A percentile compares a stretch with the other conserved stretches of the same genome.
Conservation (phyloP, 495 filamentous ascomycete genomes). For the Trichoderma reesei region DNA sequence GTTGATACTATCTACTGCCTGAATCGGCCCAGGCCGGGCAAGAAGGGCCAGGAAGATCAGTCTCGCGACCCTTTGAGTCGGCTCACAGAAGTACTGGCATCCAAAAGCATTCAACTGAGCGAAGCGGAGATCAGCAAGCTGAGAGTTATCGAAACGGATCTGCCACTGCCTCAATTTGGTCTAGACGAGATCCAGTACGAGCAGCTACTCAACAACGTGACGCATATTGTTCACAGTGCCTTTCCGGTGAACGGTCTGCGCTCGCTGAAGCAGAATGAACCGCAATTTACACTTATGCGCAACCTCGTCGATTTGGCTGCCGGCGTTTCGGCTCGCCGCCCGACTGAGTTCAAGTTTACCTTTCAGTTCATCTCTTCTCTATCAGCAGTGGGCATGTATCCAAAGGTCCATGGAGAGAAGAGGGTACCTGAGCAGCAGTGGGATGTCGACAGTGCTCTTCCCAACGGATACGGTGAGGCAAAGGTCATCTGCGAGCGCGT, state of each 20-base stretch:
- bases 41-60: neutral
- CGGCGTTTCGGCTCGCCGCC: constrained; percentile 19
- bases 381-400: constrained; percentile 36
- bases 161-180: constrained; percentile 34
- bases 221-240: constrained; percentile 48
- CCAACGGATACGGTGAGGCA: constrained; percentile 41
- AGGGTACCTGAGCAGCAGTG: constrained; percentile 28
- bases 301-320: constrained; percentile 38
- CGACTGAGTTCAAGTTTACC: constrained; percentile 18
- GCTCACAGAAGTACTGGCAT: constrained; percentile 29
- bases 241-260: constrained; percentile 46
- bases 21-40: constrained; percentile 24
- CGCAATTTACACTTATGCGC: constrained; percentile 39
- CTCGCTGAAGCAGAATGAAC: constrained; percentile 34
- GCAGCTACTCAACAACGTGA: constrained; percentile 31
- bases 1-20: constrained; percentile 38
- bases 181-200: constrained; percentile 30
- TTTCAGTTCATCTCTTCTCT: constrained; percentile 52
- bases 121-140: constrained; percentile 27
- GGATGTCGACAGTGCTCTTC: constrained; percentile 27
- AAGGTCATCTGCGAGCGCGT: constrained; percentile 43
- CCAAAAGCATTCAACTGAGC: constrained; percentile 27
- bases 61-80: constrained; percentile 19
- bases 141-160: constrained; percentile 38
- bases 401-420: constrained; percentile 15